These are phyloP conservation scores for Platanus orientalis DNA, from an alignment of 164 flowering plant genomes.

Conservation along the genomic window DNA sequence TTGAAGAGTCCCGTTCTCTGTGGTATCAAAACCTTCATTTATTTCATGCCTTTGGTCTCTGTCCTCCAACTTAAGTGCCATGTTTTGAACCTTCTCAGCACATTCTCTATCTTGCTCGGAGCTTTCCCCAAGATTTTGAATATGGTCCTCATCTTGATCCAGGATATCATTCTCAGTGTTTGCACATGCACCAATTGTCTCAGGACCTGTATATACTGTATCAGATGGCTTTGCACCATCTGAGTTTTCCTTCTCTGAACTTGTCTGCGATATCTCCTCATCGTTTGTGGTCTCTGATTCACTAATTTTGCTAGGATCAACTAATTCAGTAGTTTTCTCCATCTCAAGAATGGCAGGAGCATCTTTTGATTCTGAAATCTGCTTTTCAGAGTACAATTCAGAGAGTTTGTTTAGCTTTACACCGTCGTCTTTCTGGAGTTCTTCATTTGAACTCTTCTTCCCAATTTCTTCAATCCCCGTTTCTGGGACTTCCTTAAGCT, in stretches of 20 bases:
- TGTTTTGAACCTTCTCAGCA: constrained; percentile 4
- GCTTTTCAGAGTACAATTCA: neutral
- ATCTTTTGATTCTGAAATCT: constrained; percentile 2
- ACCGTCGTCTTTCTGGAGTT: neutral
- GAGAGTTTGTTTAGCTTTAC: neutral
- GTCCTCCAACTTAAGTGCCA: constrained; percentile 5
- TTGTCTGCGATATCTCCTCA: neutral
- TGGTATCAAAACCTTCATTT: constrained; percentile 1
- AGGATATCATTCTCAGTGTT: constrained; percentile 8
- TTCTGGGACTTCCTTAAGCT: neutral
- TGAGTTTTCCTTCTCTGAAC: neutral
- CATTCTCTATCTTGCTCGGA: constrained; percentile 5
- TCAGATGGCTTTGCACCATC: constrained; percentile 9
- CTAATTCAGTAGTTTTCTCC: neutral
- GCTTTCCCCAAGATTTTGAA: constrained; percentile 7
- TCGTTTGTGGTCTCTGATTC: neutral
- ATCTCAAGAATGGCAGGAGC: neutral
- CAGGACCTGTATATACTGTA: constrained; percentile 3
- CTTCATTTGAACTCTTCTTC: neutral
- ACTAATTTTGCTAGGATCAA: neutral
- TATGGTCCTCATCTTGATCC: constrained; percentile 12
- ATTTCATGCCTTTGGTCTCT: neutral
- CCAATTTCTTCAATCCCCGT: neutral
- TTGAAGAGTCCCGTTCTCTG: neutral
- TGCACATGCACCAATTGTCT: neutral